Evolutionary conservation across 371 early-diverging fungal genomes (phyloP), one percentile per base, ranked within the genome.

Genomic region (Lichtheimia ramosa): DNA sequence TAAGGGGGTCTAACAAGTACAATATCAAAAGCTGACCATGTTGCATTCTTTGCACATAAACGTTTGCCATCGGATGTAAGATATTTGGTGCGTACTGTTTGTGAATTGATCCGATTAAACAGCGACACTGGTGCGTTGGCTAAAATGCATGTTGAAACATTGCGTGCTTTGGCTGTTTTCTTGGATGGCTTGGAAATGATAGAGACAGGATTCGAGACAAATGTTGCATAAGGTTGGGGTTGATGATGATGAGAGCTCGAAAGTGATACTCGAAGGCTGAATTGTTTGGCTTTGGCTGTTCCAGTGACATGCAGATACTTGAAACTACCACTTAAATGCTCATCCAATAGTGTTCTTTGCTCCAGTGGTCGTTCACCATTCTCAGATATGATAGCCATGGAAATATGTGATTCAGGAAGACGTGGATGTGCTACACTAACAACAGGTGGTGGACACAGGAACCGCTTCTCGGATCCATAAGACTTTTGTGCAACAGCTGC

Each of bases 161-260:
- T 89, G 57, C 89, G 84, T 13, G 90, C 86, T 63, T 90, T 91
- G 51, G 88, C 86, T 0, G 88, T 89, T 79, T 93, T 93, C 65
- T 92, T 92, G 50, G 88, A 87, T 5, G 94, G 94, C 69, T 93
- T 93, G 58, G 93, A 92, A 42, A 93, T 90, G 67, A 93, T 89
- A 5, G 84, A 73, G 28, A 92, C 85, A 0, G 92, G 87, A 16
- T 79, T 76, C 15, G 92, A 92, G 52, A 83, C 72, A 51, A 90
- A 88, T 14, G 81, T 77, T 15, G 87, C 89, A 60, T 76, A 76
- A 7, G 70, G 66, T 15, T 56, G 60, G 0, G 58, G 56, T 18
- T 58, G 55, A 7, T 53, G 42, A 15, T 21, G 14, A 18, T 23
- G 53, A 20, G 57, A 12, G 28, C 40, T 13, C 25, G 50, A 61